phyloP scores from a whole-genome alignment of 768 basidiomycete species.

The Boletus subparvulus region DNA sequence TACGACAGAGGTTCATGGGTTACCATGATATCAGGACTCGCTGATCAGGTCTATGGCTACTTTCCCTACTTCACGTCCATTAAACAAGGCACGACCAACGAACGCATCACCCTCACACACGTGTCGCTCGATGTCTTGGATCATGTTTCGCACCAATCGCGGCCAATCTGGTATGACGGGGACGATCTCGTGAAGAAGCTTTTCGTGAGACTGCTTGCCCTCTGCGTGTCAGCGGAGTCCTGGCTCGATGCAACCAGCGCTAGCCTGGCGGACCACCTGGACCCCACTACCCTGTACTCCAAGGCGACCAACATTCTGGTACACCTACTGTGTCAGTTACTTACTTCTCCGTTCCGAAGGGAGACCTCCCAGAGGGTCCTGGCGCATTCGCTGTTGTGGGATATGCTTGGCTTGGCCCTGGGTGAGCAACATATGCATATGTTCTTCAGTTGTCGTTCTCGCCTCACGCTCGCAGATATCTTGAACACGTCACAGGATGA shows the following conservation, averaged over 20 bases:
- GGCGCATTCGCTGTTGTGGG: constrained; percentile 23
- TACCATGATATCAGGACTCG: constrained; percentile 49
- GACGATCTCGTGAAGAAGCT: constrained; percentile 48
- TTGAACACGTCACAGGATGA: constrained; percentile 35
- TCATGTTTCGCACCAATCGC: constrained; percentile 48
- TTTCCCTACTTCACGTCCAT: constrained; percentile 56
- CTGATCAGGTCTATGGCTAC: constrained; percentile 50
- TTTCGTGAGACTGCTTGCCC: constrained; percentile 50
- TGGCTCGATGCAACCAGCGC: constrained; percentile 53
- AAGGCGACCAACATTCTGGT: constrained; percentile 45
- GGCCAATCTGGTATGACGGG: constrained; percentile 48
- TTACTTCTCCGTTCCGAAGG: constrained; percentile 20
- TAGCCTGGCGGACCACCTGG: constrained; percentile 39
- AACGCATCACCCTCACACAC: constrained; percentile 56
- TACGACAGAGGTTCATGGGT: constrained; percentile 47
- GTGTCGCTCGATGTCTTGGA: constrained; percentile 54
- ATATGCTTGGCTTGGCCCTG: constrained; percentile 15
- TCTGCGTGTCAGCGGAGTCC: constrained; percentile 55
- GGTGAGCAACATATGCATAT: not conserved
- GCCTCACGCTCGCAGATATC: constrained; percentile 32
- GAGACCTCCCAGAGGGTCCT: constrained; percentile 21
- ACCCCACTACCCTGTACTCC: constrained; percentile 50
- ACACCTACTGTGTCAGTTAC: constrained; percentile 42
- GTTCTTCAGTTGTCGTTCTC: not conserved
- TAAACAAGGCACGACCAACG: constrained; percentile 54